Base-by-base conservation (phyloP, 352 stramenopile species). In the Phytophthora gonapodyides region DNA sequence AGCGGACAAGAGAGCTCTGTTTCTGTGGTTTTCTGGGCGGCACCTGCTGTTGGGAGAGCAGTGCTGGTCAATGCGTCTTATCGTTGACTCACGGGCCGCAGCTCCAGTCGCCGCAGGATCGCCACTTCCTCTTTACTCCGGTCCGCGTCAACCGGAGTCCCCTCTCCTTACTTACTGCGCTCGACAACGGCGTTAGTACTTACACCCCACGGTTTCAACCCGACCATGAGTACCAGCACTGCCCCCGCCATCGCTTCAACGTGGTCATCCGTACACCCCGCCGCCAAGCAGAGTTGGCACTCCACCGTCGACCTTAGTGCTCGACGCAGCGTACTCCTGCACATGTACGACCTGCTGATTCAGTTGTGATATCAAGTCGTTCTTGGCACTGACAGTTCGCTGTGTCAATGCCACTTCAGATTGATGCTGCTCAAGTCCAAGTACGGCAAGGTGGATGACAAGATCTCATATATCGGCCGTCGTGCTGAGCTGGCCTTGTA, bases 401-500 rank as follows among this genome's bases (percentile, higher is more conserved):
- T 35, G 1, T 52, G 13, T 42, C 37, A 33, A 1, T 47, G 9
- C 37, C 9, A 33, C 7, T 46, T 37, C 51, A 84, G 75, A 50
- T 44, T 88, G 30, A 30, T 88, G 46, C 59, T 88, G 41, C 72
- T 88, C 40, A 86, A 86, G 68, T 72, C 67, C 62, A 88, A 86
- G 60, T 88, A 86, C 59, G 72, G 76, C 49, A 78, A 71, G 33
- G 66, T 88, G 17, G 78, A 88, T 49, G 33, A 66, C 45, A 83
- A 83, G 57, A 86, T 84, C 55, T 86, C 76, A 59, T 82, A 81
- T 56, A 86, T 88, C 24, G 78, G 71, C 11, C 76, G 78, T 11
- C 76, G 78, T 8, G 78, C 78, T 0, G 78, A 88, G 57, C 61
- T 88, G 36, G 78, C 78, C 5, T 58, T 88, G 1, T 88, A 86